phyloP scores from a whole-genome alignment of 2,329 filamentous ascomycete genomes.

The Talaromyces piceae region DNA sequence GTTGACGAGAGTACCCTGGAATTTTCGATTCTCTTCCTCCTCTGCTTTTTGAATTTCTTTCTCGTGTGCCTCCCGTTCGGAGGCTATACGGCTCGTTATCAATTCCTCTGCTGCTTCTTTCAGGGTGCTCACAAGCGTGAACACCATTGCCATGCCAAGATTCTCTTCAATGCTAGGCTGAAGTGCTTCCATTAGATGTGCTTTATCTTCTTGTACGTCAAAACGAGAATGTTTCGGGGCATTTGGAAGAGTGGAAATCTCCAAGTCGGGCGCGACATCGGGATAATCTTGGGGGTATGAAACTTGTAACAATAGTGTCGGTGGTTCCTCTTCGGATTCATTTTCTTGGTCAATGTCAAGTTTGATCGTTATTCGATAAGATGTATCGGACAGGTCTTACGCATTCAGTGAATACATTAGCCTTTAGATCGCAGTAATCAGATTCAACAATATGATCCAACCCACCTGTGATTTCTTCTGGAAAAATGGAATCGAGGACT shows the following conservation, averaged over 20 bases:
- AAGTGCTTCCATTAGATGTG: slow-evolving; percentile 62
- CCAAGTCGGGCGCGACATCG: slow-evolving; percentile 74
- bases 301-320: slow-evolving; percentile 73
- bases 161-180: slow-evolving; percentile 79
- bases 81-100: slow-evolving; percentile 64
- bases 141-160: slow-evolving; percentile 95
- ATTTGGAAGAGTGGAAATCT: slow-evolving; percentile 68
- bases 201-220: slow-evolving; percentile 72
- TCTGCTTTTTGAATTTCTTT: slow-evolving; percentile 56
- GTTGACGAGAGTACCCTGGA: slow-evolving; percentile 86
- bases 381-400: slow-evolving; percentile 78
- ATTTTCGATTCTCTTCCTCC: slow-evolving; percentile 92
- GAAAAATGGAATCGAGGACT: slow-evolving; percentile 96
- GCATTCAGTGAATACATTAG: slow-evolving; percentile 1
- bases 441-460: slow-evolving; percentile 12
- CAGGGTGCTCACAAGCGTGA: slow-evolving; percentile 76
- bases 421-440: background rate
- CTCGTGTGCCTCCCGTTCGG: slow-evolving; percentile 48
- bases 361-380: slow-evolving; percentile 79
- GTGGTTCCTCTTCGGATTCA: slow-evolving; percentile 52
- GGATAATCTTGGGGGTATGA: slow-evolving; percentile 87
- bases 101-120: slow-evolving; percentile 89
- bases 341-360: slow-evolving; percentile 68
- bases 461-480: slow-evolving; percentile 93
- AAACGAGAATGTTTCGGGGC: slow-evolving; percentile 63